Conservation (phyloP, 2,329 filamentous ascomycete genomes). For the Parastagonospora nodorum region DNA sequence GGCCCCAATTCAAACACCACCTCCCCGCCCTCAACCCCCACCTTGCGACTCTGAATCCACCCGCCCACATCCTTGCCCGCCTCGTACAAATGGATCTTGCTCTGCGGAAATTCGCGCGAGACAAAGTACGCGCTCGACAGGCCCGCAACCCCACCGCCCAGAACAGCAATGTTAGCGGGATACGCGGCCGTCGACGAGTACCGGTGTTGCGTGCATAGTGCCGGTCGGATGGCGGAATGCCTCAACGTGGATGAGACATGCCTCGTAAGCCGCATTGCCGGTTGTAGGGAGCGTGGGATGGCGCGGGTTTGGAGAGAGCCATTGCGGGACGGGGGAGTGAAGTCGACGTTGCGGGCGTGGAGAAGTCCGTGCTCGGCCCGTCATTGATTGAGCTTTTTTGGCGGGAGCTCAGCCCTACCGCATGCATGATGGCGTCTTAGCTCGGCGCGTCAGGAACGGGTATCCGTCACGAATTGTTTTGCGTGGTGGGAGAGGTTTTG, state of each 20-base stretch:
- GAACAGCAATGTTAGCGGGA: constrained; percentile 52
- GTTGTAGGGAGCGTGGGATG: constrained; percentile 16
- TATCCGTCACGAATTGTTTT: too few species aligned
- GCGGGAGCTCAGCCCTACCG: neutral
- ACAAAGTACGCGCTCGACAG: constrained; percentile 70
- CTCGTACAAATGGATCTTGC: constrained; percentile 83
- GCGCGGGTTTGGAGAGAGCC: constrained; percentile 3
- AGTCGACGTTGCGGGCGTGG: constrained; percentile 2
- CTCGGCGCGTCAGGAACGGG: too few species aligned
- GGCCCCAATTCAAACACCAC: constrained; percentile 86
- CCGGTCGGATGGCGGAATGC: constrained; percentile 23
- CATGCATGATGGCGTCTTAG: constrained; percentile 7
- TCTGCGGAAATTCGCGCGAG: constrained; percentile 67
- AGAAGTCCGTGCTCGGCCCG: neutral
- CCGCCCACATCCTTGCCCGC: constrained; percentile 72
- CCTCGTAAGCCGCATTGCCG: constrained; percentile 46
- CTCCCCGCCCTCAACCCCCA: constrained; percentile 64
- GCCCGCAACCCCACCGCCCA: constrained; percentile 59
- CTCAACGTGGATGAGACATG: constrained; percentile 43
- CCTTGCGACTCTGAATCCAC: constrained; percentile 74
- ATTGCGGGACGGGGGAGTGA: neutral
- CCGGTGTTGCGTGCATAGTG: constrained; percentile 16
- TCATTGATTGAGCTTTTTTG: constrained; percentile 2
- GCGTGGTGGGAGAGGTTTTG: too few species aligned
- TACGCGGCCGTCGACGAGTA: constrained; percentile 27